Conservation (phyloP, 208 protist species). For the Kentomonas sorsogonicus region DNA sequence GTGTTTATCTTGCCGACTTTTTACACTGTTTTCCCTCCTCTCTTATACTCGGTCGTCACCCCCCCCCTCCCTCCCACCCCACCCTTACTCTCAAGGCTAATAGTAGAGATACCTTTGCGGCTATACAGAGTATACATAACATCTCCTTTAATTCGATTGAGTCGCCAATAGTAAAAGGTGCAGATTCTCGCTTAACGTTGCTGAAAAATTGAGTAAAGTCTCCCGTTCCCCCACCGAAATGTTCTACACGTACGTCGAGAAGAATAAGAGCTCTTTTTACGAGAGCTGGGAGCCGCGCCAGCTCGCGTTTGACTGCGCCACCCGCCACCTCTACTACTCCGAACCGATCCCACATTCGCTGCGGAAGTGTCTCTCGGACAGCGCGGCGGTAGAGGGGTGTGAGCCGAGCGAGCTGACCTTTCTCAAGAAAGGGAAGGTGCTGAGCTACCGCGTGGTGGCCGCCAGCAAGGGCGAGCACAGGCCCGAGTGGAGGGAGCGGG, state of each 20-base stretch:
- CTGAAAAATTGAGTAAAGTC: too few relatives aligned
- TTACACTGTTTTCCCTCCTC: too few relatives aligned
- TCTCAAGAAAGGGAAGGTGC: background rate
- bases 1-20: background rate
- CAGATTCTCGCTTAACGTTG: background rate
- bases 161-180: background rate
- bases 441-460: background rate
- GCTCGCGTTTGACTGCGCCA: constrained; percentile 29
- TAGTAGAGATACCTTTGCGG: too few relatives aligned
- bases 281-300: constrained; percentile 27
- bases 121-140: background rate
- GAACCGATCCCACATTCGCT: constrained; percentile 6
- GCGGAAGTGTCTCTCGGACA: too few relatives aligned
- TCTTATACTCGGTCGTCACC: too few relatives aligned
- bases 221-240: too few relatives aligned
- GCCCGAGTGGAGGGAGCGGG: constrained; percentile 30
- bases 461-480: constrained; percentile 14
- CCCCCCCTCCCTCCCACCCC: too few relatives aligned
- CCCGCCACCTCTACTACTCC: constrained; percentile 36
- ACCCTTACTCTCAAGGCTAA: too few relatives aligned
- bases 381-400: too few relatives aligned
- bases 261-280: constrained; percentile 21
- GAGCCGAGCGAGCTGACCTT: too few relatives aligned
- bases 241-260: constrained; percentile 29
- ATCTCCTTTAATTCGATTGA: background rate